Evolutionary conservation across 2,329 filamentous ascomycete genomes (phyloP), one percentile per base, ranked within the genome.

Genomic region (Penicillium sp.): DNA sequence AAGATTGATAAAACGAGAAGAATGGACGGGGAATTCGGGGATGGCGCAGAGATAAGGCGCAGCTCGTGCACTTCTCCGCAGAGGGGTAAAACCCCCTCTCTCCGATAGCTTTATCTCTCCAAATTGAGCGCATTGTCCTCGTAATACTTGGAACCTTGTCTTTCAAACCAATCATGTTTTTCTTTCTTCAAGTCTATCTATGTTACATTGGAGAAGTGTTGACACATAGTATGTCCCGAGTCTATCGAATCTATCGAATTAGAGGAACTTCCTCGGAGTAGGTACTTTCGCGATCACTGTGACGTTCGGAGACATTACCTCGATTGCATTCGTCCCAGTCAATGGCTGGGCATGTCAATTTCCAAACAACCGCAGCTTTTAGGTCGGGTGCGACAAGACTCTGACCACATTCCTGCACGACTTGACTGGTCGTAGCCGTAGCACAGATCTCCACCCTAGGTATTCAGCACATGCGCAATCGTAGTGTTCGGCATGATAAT

Each of bases 21-120:
- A 7, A 5, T 14, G n/a, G 34, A 47, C 17, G 52, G 28, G 39
- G 41, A 14, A 45, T 4, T 41, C 37, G 52, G 39, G 39, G 25
- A 47, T 31, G 17, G 28, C 39, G 5, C n/a, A 47, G 25, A 60
- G 57, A 62, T 64, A 62, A 62, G 57, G 20, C 5, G 20, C 20
- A 37, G 22, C 10, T n/a, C 10, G 15, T 34, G 37, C 48, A 47
- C 38, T 56, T 51, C 54, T 61, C 56, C 57, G 60, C 43, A 58
- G 54, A 58, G 59, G 57, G 57, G 61, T 62, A 58, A 15, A 15
- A 31, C 25, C 20, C 48, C 55, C 12, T 38, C 34, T 43, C 35
- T 38, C 39, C 14, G 47, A 51, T 51, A 57, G 38, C 47, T 42
- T 37, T 51, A 39, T 57, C 47, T 45, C 47, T 31, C 47, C 45